Base-by-base conservation (phyloP, 106 monocot genomes). In the Alisma plantagoaquatica region DNA sequence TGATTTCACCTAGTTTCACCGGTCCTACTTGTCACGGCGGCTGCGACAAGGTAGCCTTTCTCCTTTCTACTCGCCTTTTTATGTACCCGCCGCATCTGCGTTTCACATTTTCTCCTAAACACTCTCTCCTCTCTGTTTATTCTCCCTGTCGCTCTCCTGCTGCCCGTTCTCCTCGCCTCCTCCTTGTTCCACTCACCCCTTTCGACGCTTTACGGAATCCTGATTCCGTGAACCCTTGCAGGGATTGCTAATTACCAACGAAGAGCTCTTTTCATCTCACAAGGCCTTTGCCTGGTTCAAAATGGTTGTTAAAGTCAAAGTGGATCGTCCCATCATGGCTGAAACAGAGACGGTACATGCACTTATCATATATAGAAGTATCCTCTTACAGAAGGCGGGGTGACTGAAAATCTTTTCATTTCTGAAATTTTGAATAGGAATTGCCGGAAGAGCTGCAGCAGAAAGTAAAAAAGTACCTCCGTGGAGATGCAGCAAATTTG, bases 381-480 rank as follows among this genome's bases (percentile, higher is more conserved):
- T 8, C 23, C 6, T 3, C 11, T 48, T 0, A 21, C 6, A 14
- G 46, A n/a, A 48, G 47, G 23, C 19, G 23, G 23, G 21, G 47
- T 3, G 3, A 0, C 29, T 2, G 29, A 27, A 27, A 0, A 24
- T 26, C 17, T 17, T 9, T 24, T 51, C 29, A 27, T 51, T 3
- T 20, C 27, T 25, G 0, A 27, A 1, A 2, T 52, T 52, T 27
- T 52, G 3, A 11, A 15, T 33, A 83, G 83, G 87, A 73, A 33
- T 49, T 46, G n/a, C 47, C 64, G 33, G 62, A 87, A 33, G 79
- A 83, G 49, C 46, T 79, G 55, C 76, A 83, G 27, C 20, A 49
- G 51, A 82, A 75, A 52, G 53, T 70, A 24, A 67, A 83, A 33
- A 94, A 84, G 51, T 94, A 88, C 68, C 41, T 81, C 8, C 94